phyloP scores from a whole-genome alignment of 305 asterid genomes.

The Fraxinus xanthoxyloides region DNA sequence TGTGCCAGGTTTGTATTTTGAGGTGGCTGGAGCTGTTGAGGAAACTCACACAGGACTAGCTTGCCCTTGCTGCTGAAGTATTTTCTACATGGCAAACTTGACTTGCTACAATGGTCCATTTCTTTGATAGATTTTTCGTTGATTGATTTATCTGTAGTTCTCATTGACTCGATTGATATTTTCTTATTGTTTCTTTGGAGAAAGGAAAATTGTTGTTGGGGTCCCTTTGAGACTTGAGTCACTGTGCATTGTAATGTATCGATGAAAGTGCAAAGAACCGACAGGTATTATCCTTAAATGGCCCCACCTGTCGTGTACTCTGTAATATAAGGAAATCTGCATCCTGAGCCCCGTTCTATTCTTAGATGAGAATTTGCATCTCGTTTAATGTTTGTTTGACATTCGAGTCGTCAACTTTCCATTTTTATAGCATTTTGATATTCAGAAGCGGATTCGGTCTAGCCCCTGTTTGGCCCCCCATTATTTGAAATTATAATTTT shows the following conservation, averaged over 20 bases:
- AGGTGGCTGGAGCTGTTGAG: neutral
- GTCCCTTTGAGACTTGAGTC: neutral
- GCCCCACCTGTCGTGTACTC: too few relatives aligned
- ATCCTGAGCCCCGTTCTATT: too few relatives aligned
- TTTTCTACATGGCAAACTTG: neutral
- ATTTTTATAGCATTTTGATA: too few relatives aligned
- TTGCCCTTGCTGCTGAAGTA: neutral
- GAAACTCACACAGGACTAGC: neutral
- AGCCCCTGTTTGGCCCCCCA: too few relatives aligned
- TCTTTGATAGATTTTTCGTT: neutral
- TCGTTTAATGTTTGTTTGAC: too few relatives aligned
- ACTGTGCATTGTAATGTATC: neutral
- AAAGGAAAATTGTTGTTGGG: neutral
- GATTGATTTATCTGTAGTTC: neutral
- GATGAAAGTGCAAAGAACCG: neutral
- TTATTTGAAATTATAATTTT: too few relatives aligned
- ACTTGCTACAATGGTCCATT: neutral
- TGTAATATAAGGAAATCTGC: too few relatives aligned
- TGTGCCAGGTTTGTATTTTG: neutral
- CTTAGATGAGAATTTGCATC: too few relatives aligned
- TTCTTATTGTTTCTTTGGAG: neutral
- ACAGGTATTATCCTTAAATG: too few relatives aligned
- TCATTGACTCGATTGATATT: neutral
- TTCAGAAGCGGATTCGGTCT: too few relatives aligned
- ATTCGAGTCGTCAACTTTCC: too few relatives aligned